Evolutionary conservation across 352 stramenopile species (phyloP), one percentile per base, ranked within the genome.

Genomic region (Phytophthora sp.): DNA sequence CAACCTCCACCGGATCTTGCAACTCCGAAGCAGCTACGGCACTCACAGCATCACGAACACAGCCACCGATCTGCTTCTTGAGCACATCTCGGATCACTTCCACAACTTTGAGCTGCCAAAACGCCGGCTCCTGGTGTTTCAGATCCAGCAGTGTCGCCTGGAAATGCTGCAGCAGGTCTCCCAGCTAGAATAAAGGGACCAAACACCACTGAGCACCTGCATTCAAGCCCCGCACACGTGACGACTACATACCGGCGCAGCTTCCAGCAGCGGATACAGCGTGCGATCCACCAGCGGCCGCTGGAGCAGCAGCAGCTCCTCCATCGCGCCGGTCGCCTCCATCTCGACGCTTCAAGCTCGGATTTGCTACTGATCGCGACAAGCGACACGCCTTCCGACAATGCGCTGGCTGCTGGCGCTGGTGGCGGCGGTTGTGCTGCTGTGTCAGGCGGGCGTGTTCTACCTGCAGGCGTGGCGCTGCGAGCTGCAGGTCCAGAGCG

Each of bases 361-460:
- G 3, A 46, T 23, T 39, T 26, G 4, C 53, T 10, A 53, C 28
- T n/a, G 43, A 52, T 39, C 6, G 13, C 4, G 21, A 32, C 11
- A 3, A 2, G 18, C 18, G 34, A 15, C 34, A 41, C 11, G 34
- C 20, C 31, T 15, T 32, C 20, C 21, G 1, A 43, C 15, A 11
- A 28, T 26, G 43, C 43, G 55, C 15, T 66, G 51, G 39, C 39
- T 73, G 28, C 31, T 87, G 10, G 43, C 18, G 13, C 35, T 70
- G 15, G 50, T 79, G 12, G 59, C 46, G 8, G 46, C 38, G 15
- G 74, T 52, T 26, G 39, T 79, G 32, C 43, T 79, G 15, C 54
- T 81, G 26, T 78, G 74, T 17, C 80, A 91, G 37, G 35, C 73
- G 34, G 82, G 80, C 4, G 30, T 86, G n/a, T 91, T 87, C 68